phyloP scores from a whole-genome alignment of 805 yeast genomes.

The Teunomyces stri region DNA sequence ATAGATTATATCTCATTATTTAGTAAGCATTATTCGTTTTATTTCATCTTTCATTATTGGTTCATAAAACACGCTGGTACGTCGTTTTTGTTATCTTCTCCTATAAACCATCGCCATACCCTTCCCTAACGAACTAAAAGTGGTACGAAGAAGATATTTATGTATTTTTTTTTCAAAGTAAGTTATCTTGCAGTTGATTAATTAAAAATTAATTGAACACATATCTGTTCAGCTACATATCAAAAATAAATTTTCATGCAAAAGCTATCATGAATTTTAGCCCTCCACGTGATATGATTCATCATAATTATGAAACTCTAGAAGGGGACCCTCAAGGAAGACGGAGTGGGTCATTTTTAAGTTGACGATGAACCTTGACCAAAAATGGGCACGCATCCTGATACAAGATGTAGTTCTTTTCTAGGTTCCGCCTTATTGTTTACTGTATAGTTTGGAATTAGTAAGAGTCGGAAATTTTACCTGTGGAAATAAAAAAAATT shows the following conservation, averaged over 20 bases:
- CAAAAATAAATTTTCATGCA: too few relatives aligned
- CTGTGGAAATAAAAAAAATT: neutral
- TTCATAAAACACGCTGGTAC: neutral
- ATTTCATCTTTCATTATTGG: neutral
- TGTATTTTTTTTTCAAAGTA: too few relatives aligned
- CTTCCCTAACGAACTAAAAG: neutral
- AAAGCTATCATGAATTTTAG: too few relatives aligned
- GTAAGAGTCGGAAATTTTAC: neutral
- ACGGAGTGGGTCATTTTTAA: too few relatives aligned
- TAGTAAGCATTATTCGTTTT: slow-evolving; percentile 1
- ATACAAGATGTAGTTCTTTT: neutral
- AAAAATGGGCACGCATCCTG: too few relatives aligned
- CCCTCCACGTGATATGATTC: too few relatives aligned
- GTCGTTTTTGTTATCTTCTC: neutral
- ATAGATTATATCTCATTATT: neutral
- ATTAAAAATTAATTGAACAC: too few relatives aligned
- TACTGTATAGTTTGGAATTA: neutral
- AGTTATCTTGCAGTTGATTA: too few relatives aligned
- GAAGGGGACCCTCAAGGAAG: too few relatives aligned
- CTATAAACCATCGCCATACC: neutral
- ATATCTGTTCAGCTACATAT: too few relatives aligned
- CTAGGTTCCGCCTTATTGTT: neutral
- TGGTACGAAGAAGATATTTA: neutral
- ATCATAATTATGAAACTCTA: too few relatives aligned
- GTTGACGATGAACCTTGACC: too few relatives aligned